These are phyloP conservation scores for Naganishia cerealis DNA, from an alignment of 1,284 basidiomycete species.

Conservation along the genomic window DNA sequence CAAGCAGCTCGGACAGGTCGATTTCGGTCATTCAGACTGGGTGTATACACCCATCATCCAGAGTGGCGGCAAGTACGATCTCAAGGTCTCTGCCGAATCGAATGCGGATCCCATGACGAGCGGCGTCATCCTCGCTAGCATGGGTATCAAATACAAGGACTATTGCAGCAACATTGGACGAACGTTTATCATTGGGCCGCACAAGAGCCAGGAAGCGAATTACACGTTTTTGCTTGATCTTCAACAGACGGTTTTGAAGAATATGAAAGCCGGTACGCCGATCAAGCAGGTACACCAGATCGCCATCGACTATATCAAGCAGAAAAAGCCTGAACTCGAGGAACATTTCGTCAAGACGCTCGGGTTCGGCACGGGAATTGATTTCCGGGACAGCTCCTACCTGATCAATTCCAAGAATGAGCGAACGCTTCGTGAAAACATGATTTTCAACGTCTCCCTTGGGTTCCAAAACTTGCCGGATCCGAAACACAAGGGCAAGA, in stretches of 20 bases:
- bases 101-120: slow-evolving; percentile 81
- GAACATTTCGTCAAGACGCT: slow-evolving; percentile 83
- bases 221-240: slow-evolving; percentile 77
- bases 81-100: slow-evolving; percentile 82
- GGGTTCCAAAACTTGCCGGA: slow-evolving; percentile 81
- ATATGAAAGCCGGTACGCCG: slow-evolving; percentile 76
- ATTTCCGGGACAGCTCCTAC: slow-evolving; percentile 88
- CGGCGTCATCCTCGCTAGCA: slow-evolving; percentile 81
- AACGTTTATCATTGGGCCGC: slow-evolving; percentile 92
- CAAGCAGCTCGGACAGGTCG: slow-evolving; percentile 72
- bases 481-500: slow-evolving; percentile 65
- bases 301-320: slow-evolving; percentile 70
- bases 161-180: slow-evolving; percentile 90
- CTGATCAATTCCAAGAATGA: slow-evolving; percentile 77
- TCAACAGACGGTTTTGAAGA: slow-evolving; percentile 72
- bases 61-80: slow-evolving; percentile 87
- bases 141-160: slow-evolving; percentile 88
- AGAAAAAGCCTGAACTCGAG: slow-evolving; percentile 78
- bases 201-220: slow-evolving; percentile 82
- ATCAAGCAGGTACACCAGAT: slow-evolving; percentile 78
- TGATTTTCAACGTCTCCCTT: slow-evolving; percentile 80
- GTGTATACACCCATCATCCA: slow-evolving; percentile 95
- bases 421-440: slow-evolving; percentile 70
- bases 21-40: slow-evolving; percentile 85
- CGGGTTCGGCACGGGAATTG: slow-evolving; percentile 88